Evolutionary conservation across 805 yeast species (phyloP), one percentile per base, ranked within the genome.

Genomic region (Scheffersomyces stipitis): DNA sequence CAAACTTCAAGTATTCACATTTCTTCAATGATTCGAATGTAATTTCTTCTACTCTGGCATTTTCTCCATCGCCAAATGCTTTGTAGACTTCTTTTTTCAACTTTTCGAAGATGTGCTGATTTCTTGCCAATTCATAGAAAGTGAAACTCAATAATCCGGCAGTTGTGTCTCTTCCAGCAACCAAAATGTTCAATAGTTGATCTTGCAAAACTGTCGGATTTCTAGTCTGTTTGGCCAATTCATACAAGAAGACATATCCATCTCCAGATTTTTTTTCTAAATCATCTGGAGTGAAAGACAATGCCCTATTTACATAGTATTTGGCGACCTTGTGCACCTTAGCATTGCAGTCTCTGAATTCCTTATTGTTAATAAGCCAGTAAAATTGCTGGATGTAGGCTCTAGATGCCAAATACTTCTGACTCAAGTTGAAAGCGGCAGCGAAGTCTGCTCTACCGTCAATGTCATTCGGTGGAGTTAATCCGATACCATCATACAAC

Each of bases 361-460:
- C 51, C 10, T 33, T 36, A 6, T 45, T 44, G 37, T 55, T 45
- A 13, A 52, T 32, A 2, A 56, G 20, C 28, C 42, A 44, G 43
- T 49, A 54, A 31, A 55, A 49, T 23, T 32, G 36, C 30, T 51
- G 62, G 38, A 47, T 54, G 51, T 42, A 63, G 27, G 69, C 46
- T 51, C 74, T 60, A 10, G 63, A 40, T 4, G 69, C 57, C 43
- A 66, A 56, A 29, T 54, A 58, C 23, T 47, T 38, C 47, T 67
- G 71, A 7, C 65, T 43, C 18, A 41, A 40, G 39, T 64, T 62
- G 41, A 67, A 66, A 15, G 64, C 56, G 5, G 51, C 56, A 23
- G 67, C 66, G 48, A 67, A 68, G 3, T 51, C 51, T 13, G 46
- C 49, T 36, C 57, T 56, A 3, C 55, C 61, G 13, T 52, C 41